These are phyloP conservation scores for Xylariaceae sp. DNA, from an alignment of 2,329 filamentous ascomycete species.

Conservation along the genomic window DNA sequence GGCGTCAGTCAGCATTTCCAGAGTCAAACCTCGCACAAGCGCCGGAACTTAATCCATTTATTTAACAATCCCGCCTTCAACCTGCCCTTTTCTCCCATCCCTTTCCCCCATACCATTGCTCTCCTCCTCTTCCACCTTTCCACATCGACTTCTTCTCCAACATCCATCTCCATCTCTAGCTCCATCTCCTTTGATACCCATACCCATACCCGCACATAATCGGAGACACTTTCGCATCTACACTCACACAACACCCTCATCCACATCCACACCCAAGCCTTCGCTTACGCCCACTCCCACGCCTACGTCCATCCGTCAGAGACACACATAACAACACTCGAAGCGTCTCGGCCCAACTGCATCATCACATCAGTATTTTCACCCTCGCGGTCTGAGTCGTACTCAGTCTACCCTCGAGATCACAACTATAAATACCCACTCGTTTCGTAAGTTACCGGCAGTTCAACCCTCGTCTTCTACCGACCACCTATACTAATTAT, in stretches of 20 bases:
- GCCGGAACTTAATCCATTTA: constrained; percentile 17
- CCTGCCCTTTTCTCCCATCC: constrained; percentile 4
- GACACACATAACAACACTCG: not conserved
- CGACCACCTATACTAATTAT: constrained; percentile 1
- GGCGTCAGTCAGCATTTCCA: constrained; percentile 9
- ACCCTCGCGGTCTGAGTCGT: constrained; percentile 4
- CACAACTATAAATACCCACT: not conserved
- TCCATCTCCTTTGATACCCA: not conserved
- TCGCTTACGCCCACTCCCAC: not conserved
- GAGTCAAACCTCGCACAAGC: constrained; percentile 16
- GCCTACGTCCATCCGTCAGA: not conserved
- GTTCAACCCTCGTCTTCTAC: not conserved
- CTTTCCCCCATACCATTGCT: not conserved
- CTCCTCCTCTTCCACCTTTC: constrained; percentile 1
- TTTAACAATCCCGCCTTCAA: constrained; percentile 11
- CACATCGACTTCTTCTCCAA: not conserved
- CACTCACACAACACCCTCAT: not conserved
- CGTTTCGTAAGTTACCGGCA: constrained; percentile 3
- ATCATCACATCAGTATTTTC: constrained; percentile 9
- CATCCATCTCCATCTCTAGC: not conserved
- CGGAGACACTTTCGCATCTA: no score
- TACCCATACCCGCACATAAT: not conserved
- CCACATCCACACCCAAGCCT: not conserved
- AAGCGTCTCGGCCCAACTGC: not conserved
- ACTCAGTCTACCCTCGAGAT: constrained; percentile 5